Evolutionary conservation across 768 basidiomycete genomes (phyloP), one percentile per base, ranked within the genome.

Genomic region (Agaricus blazei): DNA sequence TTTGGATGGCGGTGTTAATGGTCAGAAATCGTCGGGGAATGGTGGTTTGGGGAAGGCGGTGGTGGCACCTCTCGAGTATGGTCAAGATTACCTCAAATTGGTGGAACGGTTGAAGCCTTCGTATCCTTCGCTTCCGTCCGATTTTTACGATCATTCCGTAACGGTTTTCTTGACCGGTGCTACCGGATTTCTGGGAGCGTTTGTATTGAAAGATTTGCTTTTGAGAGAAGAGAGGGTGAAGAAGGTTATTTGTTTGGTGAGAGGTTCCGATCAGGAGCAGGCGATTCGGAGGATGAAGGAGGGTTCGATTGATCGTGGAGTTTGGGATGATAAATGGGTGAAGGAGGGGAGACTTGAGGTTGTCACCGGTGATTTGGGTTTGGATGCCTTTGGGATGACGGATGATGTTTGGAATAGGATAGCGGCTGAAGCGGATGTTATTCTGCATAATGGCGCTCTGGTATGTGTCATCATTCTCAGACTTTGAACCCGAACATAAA

Each of bases 391-490:
- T 60, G 97, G 95, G 2, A 70, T 97, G 52, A 74, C 75, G 27
- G 67, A 78, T 12, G 72, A 70, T 1, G 72, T 71, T 0, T 98
- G 96, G 96, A 65, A 73, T 15, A 72, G 79, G 12, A 62, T 98
- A 11, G 77, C 86, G 1, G 64, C 70, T 19, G 88, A 93, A 64
- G 83, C 85, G 0, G 94, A 98, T 64, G 85, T 82, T 0, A 75
- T 99, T 34, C 64, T 98, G 45, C 97, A 99, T 67, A 99, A 99
- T 60, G 97, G 97, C 36, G 97, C 97, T n/a, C 70, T 98, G 69
- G 96, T 95, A 62, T 57, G 88, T 76, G n/a, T 27, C 8, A 41
- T 28, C 14, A 27, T 19, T 19, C 14, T 24, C 26, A 9, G 3
- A 38, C 15, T 24, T 28, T 28, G 36, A 29, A 51, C 24, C 36